Evolutionary conservation across 2,329 filamentous ascomycete species (phyloP).

Genomic region (Orbilia quercus): DNA sequence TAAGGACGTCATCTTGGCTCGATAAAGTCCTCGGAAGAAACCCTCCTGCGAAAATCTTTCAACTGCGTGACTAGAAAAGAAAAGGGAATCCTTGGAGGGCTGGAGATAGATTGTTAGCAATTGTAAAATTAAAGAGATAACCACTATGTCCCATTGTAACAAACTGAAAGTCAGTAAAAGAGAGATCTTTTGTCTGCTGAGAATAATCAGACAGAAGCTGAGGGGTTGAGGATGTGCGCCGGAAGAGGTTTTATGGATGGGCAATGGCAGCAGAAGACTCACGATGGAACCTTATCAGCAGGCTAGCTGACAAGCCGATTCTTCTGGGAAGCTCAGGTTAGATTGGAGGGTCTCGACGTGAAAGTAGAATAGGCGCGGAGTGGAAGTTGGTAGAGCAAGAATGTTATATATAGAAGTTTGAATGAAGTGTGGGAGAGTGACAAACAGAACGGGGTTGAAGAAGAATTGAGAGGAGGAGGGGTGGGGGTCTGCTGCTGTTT

Average conservation of each 20-base stretch:
- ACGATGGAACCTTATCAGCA: slow-evolving; percentile 44
- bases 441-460: no score
- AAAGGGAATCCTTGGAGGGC: slow-evolving; percentile 7
- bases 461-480: no score
- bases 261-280: slow-evolving; percentile 1
- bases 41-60: slow-evolving; percentile 19
- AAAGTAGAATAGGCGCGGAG: background rate
- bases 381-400: background rate
- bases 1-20: slow-evolving; percentile 58
- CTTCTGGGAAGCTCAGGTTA: slow-evolving; percentile 1
- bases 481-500: no score
- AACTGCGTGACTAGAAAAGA: slow-evolving; percentile 9
- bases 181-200: background rate
- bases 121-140: slow-evolving; percentile 12
- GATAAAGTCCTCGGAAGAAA: slow-evolving; percentile 25
- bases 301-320: background rate
- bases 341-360: background rate
- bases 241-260: background rate
- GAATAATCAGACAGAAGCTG: no score
- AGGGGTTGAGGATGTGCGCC: background rate
- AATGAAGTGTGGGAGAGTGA: background rate
- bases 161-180: background rate
- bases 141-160: background rate
- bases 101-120: slow-evolving; percentile 43
- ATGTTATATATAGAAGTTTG: background rate